Base-by-base conservation (phyloP, 306 rosid genomes). In the Hippophae tibetana region DNA sequence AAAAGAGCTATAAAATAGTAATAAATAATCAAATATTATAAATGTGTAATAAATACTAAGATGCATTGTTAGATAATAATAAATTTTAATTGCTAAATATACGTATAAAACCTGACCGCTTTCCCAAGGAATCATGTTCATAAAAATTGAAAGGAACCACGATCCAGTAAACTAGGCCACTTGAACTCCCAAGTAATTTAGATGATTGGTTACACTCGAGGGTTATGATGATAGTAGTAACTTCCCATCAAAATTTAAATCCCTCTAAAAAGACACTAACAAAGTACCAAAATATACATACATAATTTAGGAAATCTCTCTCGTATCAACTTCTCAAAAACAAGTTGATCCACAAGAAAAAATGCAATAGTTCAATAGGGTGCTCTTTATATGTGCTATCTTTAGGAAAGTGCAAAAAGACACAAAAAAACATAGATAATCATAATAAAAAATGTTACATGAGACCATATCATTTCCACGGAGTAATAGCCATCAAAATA, bases 51-150 rank as follows among this genome's bases (percentile, higher is more conserved):
- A 18, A 18, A 18, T 18, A 1, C 1, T 18, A 18, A 18, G 23
- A 18, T 18, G 23, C 23, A 18, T 18, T 18, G 23, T 18, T 18
- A 18, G 23, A 18, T 18, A 18, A 60, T 52, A 63, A 64, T 61
- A 60, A 14, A 47, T 70, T 63, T 66, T 64, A 66, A 58, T 44
- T 56, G 59, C 67, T 67, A 68, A 56, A 80, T 78, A 82, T 58
- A 79, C 80, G 77, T 74, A 79, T 82, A 71, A 89, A 93, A 89
- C 90, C 95, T 86, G 94, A 93, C 99, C 99, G 82, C 95, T 93
- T 89, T 93, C 95, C 99, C 99, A 93, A 57, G 97, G 97, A 71
- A 93, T 94, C 89, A 89, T 86, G 82, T 93, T 93, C 94, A 93
- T 80, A 80, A 93, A 93, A 74, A 93, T 89, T 82, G 99, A 76